Evolutionary conservation across 2,329 filamentous ascomycete species (phyloP).

Genomic region (Aspergillus pseudotamarii): DNA sequence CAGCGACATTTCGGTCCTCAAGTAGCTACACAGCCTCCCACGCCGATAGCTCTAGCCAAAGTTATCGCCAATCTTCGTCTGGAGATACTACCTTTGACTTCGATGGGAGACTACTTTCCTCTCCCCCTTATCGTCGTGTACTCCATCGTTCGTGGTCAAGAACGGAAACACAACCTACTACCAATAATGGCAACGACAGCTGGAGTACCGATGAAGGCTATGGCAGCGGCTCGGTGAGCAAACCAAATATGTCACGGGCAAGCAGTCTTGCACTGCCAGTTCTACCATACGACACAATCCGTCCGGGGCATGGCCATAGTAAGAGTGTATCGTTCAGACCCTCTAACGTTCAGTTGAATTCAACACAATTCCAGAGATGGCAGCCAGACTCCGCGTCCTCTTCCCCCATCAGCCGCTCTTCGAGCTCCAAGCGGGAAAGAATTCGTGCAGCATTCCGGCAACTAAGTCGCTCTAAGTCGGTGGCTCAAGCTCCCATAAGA

Average conservation of each 20-base stretch:
- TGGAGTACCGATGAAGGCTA: conserved; percentile 33
- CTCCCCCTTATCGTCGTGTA: conserved; percentile 28
- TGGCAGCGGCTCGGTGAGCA: conserved; percentile 24
- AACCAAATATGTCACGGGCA: conserved; percentile 15
- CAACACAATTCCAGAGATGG: conserved; percentile 21
- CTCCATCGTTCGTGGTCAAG: conserved; percentile 18
- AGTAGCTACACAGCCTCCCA: conserved; percentile 30
- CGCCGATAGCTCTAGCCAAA: conserved; percentile 28
- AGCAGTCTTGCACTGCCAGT: conserved; percentile 17
- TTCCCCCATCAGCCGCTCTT: conserved; percentile 9
- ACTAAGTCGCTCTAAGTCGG: conserved; percentile 18
- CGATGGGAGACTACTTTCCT: conserved; percentile 31
- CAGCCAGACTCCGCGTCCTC: conserved; percentile 20
- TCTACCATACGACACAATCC: conserved; percentile 19
- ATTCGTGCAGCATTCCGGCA: conserved; percentile 23
- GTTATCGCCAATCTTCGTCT: conserved; percentile 28
- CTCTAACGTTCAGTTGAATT: conserved; percentile 7
- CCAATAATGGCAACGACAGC: conserved; percentile 19
- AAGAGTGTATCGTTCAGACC: conserved; percentile 22
- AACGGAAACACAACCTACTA: conserved; percentile 8
- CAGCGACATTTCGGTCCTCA: conserved; percentile 35
- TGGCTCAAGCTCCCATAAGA: conserved; percentile 12
- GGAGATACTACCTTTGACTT: conserved; percentile 38
- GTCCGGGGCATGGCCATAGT: conserved; percentile 19
- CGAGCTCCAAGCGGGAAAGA: conserved; percentile 24